Base-by-base conservation (phyloP, 2,329 filamentous ascomycete genomes). In the Tetracladium maxilliforme region DNA sequence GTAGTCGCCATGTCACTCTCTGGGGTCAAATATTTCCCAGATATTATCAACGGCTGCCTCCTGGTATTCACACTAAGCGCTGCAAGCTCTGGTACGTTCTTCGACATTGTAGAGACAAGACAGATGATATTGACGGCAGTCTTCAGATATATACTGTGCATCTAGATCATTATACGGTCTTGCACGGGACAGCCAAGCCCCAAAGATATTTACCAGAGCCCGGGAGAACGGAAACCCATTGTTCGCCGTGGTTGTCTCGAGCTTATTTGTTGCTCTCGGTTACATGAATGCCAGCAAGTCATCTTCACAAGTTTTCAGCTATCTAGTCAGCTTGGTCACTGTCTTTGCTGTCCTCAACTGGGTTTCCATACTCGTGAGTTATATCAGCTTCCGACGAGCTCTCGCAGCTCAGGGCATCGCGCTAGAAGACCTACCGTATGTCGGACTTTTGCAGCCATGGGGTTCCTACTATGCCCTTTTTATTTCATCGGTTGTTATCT, bases 61-160 rank as follows among this genome's bases (percentile, higher is more conserved):
- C 58, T 87, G 12, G 81, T 78, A 0, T 79, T 78, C 4, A 80
- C 84, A 6, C 69, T 83, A 37, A 81, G 77, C 0, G 79, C 80
- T 6, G 80, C 76, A 31, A 82, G 79, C 51, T 78, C 76, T n/a
- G n/a, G n/a, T n/a, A n/a, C n/a, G n/a, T n/a, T n/a, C n/a, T n/a
- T n/a, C n/a, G n/a, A n/a, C n/a, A n/a, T n/a, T n/a, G n/a, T n/a
- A n/a, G n/a, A n/a, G n/a, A n/a, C n/a, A n/a, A n/a, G n/a, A n/a
- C n/a, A n/a, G n/a, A n/a, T n/a, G n/a, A n/a, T n/a, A n/a, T n/a
- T n/a, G n/a, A n/a, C n/a, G n/a, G n/a, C n/a, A n/a, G n/a, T n/a
- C n/a, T n/a, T n/a, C n/a, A 10, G 80, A 80, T 50, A 63, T 84
- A 30, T 82, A 80, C 52, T 77, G 73, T 21, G 71, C 70, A 30